Conservation (phyloP, 2,329 filamentous ascomycete species). For the Beauveria scarabaeidicola region DNA sequence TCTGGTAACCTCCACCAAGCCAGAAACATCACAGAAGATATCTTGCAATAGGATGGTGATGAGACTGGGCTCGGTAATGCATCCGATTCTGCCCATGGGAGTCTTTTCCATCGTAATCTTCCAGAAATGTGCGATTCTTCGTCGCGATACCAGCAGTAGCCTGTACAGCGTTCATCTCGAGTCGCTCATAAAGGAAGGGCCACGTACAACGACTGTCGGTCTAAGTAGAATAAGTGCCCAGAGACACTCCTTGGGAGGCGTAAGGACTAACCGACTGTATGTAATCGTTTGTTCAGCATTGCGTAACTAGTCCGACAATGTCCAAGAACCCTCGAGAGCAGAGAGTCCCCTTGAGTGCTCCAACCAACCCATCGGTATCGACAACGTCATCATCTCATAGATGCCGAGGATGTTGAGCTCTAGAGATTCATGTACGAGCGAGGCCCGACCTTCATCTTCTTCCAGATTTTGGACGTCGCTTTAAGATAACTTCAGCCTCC, state of each 20-base stretch:
- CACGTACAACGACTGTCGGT: neutral
- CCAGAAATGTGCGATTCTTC: constrained; percentile 8
- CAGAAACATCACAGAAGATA: constrained; percentile 11
- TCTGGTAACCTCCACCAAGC: neutral
- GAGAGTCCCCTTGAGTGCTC: neutral
- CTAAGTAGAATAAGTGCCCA: constrained; percentile 4
- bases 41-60: constrained; percentile 12
- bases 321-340: neutral
- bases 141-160: constrained; percentile 11
- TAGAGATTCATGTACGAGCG: constrained; percentile 12
- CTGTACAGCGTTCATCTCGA: neutral
- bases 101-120: constrained; percentile 9
- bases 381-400: constrained; percentile 12
- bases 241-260: constrained; percentile 9
- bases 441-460: neutral
- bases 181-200: neutral
- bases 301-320: neutral
- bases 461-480: constrained; percentile 10
- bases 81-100: neutral
- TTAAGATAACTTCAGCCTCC: neutral
- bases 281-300: neutral
- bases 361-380: constrained; percentile 7
- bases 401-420: constrained; percentile 11
- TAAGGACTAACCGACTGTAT: constrained; percentile 8
- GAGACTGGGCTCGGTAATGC: constrained; percentile 4